A percentile compares a stretch with the other conserved stretches of the same genome.
phyloP scores from a whole-genome alignment of 345 rosid genomes.

The Excoecaria cochinchinensis region DNA sequence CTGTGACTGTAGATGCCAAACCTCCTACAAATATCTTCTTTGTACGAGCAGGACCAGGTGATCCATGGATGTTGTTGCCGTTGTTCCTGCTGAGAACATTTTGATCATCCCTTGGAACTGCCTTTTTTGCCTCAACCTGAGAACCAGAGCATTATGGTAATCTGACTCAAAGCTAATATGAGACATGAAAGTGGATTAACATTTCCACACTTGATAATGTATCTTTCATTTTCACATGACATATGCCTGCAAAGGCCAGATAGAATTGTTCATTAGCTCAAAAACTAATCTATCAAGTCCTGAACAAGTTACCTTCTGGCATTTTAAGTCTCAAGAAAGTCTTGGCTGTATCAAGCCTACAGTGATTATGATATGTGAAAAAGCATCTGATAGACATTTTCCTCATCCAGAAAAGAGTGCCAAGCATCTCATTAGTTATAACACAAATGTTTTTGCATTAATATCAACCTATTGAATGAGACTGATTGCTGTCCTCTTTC shows the following conservation, averaged over 20 bases:
- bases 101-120: slow-evolving; percentile 90
- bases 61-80: slow-evolving; percentile 52
- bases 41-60: slow-evolving; percentile 60
- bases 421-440: not conserved
- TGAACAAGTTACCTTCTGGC: not conserved
- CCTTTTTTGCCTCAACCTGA: slow-evolving; percentile 99
- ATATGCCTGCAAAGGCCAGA: not conserved
- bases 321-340: slow-evolving; percentile 1
- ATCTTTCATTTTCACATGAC: not conserved
- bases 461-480: not conserved
- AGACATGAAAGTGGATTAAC: not conserved
- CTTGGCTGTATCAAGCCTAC: not conserved
- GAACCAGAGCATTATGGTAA: slow-evolving; percentile 9
- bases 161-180: not conserved
- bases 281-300: not conserved
- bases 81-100: slow-evolving; percentile 50
- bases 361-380: not conserved
- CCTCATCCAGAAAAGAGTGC: not conserved
- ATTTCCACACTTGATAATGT: not conserved
- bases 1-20: slow-evolving; percentile 76
- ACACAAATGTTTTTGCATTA: not conserved
- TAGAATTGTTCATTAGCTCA: not conserved
- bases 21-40: slow-evolving; percentile 96
- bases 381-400: not conserved
- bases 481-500: not conserved